Evolutionary conservation across 2,329 filamentous ascomycete genomes (phyloP), one percentile per base, ranked within the genome.

Genomic region (Alternaria dauci): DNA sequence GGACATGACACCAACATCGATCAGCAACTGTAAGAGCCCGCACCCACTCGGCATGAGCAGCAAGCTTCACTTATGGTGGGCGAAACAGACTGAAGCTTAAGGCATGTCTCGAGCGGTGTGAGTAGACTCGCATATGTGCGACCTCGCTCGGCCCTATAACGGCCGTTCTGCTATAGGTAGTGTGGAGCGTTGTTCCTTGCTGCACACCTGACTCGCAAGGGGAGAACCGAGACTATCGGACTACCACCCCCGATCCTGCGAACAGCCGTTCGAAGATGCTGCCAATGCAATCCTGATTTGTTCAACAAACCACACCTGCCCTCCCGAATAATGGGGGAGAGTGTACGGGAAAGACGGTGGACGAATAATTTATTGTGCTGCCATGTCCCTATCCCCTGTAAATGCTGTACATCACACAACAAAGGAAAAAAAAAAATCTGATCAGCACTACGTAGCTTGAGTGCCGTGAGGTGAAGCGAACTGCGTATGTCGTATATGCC

Each of bases 221-320:
- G 20, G 20, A 36, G 44, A 51, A 20, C 23, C 26, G 26, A n/a
- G 30, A 20, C 34, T 8, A 39, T 12, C 28, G 30, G 39, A 41
- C 41, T 36, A 43, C 48, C 18, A 53, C 47, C 32, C 14, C 20
- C 38, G 52, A 58, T 55, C 41, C 59, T 62, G 55, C 55, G 55
- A 62, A 62, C 59, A 59, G 51, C 52, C 59, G 56, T 59, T 62
- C 46, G 23, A 50, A 47, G 18, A 47, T 59, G 39, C 41, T 34
- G 12, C 36, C 42, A 48, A 58, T 43, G 47, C 58, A 48, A 11
- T 25, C 28, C 55, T 44, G 18, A 44, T 42, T 25, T n/a, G 20
- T 20, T 36, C 44, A 32, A 55, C 32, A 25, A 48, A 38, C 42
- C 42, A 38, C 32, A 18, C 41, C 5, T 18, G 20, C 23, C 14